phyloP scores from a whole-genome alignment of 331 rosid species.

The Quercus lobata region DNA sequence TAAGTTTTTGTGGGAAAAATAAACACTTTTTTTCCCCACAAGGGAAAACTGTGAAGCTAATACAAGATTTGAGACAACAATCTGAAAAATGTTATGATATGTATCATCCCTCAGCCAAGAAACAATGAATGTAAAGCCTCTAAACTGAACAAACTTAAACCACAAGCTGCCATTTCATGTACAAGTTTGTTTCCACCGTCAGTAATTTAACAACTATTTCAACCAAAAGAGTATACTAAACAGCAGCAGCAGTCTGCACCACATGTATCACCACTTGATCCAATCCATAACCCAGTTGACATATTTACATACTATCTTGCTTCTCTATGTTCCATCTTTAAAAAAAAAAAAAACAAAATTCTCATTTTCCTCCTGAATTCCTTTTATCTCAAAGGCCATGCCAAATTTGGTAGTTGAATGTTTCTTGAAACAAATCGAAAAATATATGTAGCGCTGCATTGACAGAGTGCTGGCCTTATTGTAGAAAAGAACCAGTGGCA shows the following conservation, averaged over 20 bases:
- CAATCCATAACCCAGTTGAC: conserved; percentile 31
- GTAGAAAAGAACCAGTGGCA: conserved; percentile 16
- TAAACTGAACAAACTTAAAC: conserved; percentile 33
- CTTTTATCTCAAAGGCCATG: conserved; percentile 21
- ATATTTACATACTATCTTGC: conserved; percentile 65
- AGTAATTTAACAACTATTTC: conserved; percentile 35
- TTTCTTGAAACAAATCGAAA: conserved; percentile 22
- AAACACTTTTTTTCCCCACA: neutral
- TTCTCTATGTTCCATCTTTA: conserved; percentile 29
- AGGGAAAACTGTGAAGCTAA: conserved; percentile 38
- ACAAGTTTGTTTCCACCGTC: conserved; percentile 43
- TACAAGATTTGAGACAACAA: conserved; percentile 31
- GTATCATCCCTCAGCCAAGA: conserved; percentile 35
- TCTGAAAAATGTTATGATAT: conserved; percentile 30
- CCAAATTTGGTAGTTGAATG: conserved; percentile 21
- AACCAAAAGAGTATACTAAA: conserved; percentile 24
- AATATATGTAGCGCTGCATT: conserved; percentile 4
- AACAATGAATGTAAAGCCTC: conserved; percentile 23
- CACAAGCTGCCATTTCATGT: conserved; percentile 45
- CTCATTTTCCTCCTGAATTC: conserved; percentile 18
- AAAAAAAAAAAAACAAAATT: conserved; percentile 11
- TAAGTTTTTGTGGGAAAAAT: conserved; percentile 3
- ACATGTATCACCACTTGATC: conserved; percentile 26
- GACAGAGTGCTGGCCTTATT: conserved; percentile 24
- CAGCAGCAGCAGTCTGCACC: conserved; percentile 36